Percentiles rank a stretch among this genome's conserved stretches.
These are phyloP conservation scores for Zygotorulaspora danielsina DNA, from an alignment of 805 yeast genomes.

Conservation along the genomic window DNA sequence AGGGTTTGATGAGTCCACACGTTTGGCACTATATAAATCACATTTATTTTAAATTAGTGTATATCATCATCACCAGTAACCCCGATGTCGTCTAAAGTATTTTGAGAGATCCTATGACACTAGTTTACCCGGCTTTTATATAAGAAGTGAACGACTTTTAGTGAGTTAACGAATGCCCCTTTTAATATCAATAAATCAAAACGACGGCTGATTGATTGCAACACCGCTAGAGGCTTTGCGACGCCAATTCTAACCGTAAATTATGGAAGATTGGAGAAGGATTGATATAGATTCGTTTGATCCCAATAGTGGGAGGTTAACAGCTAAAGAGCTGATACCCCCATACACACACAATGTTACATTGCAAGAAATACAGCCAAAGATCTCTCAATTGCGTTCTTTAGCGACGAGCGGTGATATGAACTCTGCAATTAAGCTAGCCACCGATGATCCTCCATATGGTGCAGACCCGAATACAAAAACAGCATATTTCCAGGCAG, in stretches of 20 bases:
- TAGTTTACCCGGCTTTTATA: too few relatives aligned
- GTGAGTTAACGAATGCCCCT: neutral
- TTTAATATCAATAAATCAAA: neutral
- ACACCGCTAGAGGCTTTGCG: neutral
- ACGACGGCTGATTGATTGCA: neutral
- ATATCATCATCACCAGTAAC: too few relatives aligned
- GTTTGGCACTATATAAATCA: too few relatives aligned
- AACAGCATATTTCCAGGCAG: slow-evolving; percentile 46
- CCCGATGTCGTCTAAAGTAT: too few relatives aligned
- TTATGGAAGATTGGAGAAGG: slow-evolving; percentile 83
- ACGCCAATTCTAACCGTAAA: neutral
- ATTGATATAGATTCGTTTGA: slow-evolving; percentile 90
- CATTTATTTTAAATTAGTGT: too few relatives aligned
- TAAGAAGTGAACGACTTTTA: too few relatives aligned
- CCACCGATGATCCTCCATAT: slow-evolving; percentile 76
- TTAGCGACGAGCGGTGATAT: slow-evolving; percentile 69
- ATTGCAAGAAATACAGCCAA: slow-evolving; percentile 50
- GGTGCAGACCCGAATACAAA: slow-evolving; percentile 56
- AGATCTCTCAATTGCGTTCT: slow-evolving; percentile 55
- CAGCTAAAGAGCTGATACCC: slow-evolving; percentile 58
- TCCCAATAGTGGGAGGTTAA: slow-evolving; percentile 64
- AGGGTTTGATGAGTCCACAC: too few relatives aligned
- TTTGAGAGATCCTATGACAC: too few relatives aligned
- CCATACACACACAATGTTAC: slow-evolving; percentile 50
- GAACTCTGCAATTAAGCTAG: slow-evolving; percentile 57